A percentile compares a stretch with the other conserved stretches of the same genome.
Evolutionary conservation across 495 filamentous ascomycete species (phyloP).

Genomic region (Aspergillus diversus): DNA sequence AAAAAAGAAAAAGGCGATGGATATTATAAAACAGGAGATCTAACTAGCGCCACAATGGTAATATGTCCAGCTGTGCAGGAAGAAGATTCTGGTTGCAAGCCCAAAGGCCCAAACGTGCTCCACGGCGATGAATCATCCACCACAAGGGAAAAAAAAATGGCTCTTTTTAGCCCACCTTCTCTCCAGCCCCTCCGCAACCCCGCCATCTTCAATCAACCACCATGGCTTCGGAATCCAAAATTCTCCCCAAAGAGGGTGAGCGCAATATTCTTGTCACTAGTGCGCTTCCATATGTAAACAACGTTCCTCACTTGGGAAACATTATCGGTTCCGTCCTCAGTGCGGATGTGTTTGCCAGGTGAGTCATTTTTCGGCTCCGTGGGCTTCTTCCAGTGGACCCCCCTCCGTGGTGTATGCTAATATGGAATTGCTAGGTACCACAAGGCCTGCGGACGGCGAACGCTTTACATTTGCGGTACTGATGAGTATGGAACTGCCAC

Average conservation of each 20-base stretch:
- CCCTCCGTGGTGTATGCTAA: constrained; percentile 23
- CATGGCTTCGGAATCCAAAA: constrained; percentile 38
- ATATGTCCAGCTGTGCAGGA: too few species aligned
- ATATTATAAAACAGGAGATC: too few species aligned
- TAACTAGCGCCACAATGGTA: too few species aligned
- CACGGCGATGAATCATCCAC: constrained; percentile 29
- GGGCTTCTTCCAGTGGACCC: background rate
- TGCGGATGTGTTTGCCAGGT: constrained; percentile 77
- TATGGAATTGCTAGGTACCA: constrained; percentile 60
- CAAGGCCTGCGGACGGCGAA: constrained; percentile 67
- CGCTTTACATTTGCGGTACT: constrained; percentile 57
- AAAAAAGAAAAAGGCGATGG: too few species aligned
- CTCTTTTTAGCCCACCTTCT: constrained; percentile 23
- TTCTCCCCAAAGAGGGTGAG: constrained; percentile 48
- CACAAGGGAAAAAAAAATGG: constrained; percentile 21
- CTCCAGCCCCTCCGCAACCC: constrained; percentile 35
- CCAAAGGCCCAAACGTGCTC: background rate
- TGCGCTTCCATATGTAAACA: constrained; percentile 89
- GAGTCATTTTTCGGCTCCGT: constrained; percentile 27
- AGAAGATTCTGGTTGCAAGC: too few species aligned
- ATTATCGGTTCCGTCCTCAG: constrained; percentile 87
- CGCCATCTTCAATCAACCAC: constrained; percentile 28
- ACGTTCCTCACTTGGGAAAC: constrained; percentile 94
- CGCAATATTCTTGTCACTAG: constrained; percentile 52
- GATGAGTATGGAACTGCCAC: constrained; percentile 84